Evolutionary conservation across 2,329 filamentous ascomycete species (phyloP).

Genomic region (Sporothrix pallida): DNA sequence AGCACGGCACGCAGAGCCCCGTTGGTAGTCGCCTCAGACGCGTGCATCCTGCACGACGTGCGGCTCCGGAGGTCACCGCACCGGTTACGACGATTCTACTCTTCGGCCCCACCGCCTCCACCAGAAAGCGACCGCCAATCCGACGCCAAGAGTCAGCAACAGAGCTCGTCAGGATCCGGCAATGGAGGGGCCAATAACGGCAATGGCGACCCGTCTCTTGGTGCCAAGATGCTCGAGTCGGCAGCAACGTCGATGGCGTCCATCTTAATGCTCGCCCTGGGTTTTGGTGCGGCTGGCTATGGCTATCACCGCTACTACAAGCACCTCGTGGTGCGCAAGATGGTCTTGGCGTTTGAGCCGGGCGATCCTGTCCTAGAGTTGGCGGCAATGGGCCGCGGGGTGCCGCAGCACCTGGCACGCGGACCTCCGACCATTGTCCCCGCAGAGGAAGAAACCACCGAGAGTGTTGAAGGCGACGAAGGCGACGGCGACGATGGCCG

Average conservation of each 20-base stretch:
- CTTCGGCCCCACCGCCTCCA: neutral
- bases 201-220: constrained; percentile 45
- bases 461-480: constrained; percentile 44
- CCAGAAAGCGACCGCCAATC: neutral
- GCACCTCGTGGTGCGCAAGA: constrained; percentile 86
- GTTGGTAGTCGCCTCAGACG: neutral
- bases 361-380: constrained; percentile 89
- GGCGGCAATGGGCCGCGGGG: constrained; percentile 68
- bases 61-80: neutral
- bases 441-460: constrained; percentile 34
- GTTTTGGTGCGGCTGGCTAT: constrained; percentile 71
- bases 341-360: constrained; percentile 87
- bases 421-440: neutral
- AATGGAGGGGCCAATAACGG: neutral
- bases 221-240: constrained; percentile 72
- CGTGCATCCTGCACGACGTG: neutral
- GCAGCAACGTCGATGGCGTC: constrained; percentile 78
- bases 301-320: constrained; percentile 87
- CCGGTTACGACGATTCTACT: neutral
- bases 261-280: constrained; percentile 71
- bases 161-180: neutral
- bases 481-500: constrained; percentile 4
- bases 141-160: neutral
- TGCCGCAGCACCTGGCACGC: constrained; percentile 47
- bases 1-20: neutral